Conservation (phyloP, 306 rosid species). For the Prunus kanzakura region DNA sequence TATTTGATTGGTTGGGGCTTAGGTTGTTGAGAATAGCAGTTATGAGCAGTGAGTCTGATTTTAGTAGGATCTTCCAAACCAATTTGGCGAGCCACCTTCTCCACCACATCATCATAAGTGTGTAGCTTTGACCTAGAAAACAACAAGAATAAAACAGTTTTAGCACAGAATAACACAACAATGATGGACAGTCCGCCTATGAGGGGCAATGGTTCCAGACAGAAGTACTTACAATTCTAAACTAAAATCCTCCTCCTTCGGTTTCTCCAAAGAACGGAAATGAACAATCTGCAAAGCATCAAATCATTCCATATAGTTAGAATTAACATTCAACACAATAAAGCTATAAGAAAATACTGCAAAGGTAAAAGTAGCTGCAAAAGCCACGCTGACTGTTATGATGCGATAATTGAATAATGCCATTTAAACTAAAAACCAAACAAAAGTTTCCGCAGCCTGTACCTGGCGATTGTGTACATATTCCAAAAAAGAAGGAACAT, state of each 20-base stretch:
- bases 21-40: conserved; percentile 89
- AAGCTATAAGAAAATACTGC: background rate
- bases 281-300: conserved; percentile 69
- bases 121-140: conserved; percentile 56
- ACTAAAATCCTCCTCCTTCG: conserved; percentile 85
- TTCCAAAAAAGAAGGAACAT: conserved; percentile 79
- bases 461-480: conserved; percentile 96
- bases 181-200: background rate
- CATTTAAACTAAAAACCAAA: background rate
- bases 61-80: conserved; percentile 74
- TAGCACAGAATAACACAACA: background rate
- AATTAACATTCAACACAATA: background rate
- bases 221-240: conserved; percentile 69
- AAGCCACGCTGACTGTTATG: background rate
- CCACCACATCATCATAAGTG: conserved; percentile 69
- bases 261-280: conserved; percentile 80
- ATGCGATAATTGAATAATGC: background rate
- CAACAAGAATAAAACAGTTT: background rate
- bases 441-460: conserved; percentile 3
- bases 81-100: conserved; percentile 57
- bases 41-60: conserved; percentile 82
- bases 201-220: background rate
- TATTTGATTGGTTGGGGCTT: conserved; percentile 82
- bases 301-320: conserved; percentile 7
- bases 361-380: background rate